phyloP scores from a whole-genome alignment of 768 basidiomycete genomes.

The Kwoniella sp. region DNA sequence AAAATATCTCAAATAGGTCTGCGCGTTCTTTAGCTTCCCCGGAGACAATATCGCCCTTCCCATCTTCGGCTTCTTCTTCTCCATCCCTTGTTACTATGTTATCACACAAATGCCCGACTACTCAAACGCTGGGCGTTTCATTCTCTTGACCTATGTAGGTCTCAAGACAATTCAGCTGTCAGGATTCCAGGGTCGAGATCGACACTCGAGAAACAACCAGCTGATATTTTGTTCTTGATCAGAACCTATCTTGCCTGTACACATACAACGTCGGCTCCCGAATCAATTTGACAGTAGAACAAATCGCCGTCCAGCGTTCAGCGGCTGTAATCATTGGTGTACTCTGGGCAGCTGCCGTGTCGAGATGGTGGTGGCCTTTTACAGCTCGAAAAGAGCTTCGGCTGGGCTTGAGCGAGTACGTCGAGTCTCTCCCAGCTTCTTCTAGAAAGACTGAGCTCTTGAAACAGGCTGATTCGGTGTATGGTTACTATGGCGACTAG shows the following conservation, averaged over 20 bases:
- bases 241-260: slow-evolving; percentile 79
- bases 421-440: slow-evolving; percentile 19
- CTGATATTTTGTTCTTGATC: slow-evolving; percentile 59
- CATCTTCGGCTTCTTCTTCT: slow-evolving; percentile 72
- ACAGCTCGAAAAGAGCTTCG: slow-evolving; percentile 87
- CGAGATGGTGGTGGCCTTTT: slow-evolving; percentile 91
- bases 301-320: slow-evolving; percentile 76
- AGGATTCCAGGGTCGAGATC: too few species aligned
- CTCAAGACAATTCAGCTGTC: too few species aligned
- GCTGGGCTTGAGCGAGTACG: slow-evolving; percentile 82
- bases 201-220: too few species aligned
- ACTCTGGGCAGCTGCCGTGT: slow-evolving; percentile 83
- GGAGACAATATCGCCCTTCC: slow-evolving; percentile 74
- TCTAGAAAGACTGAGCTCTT: neutral
- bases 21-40: slow-evolving; percentile 60
- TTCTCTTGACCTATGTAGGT: slow-evolving; percentile 46
- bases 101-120: slow-evolving; percentile 62
- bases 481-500: slow-evolving; percentile 57
- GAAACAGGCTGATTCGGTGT: neutral
- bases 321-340: slow-evolving; percentile 81
- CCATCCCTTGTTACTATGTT: slow-evolving; percentile 89
- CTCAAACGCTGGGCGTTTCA: slow-evolving; percentile 45
- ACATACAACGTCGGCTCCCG: slow-evolving; percentile 67
- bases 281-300: slow-evolving; percentile 63
- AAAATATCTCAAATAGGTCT: too few species aligned